A percentile compares a stretch with the other conserved stretches of the same genome.
Conservation (phyloP, 768 basidiomycete species). For the Auriscalpium microsporum region DNA sequence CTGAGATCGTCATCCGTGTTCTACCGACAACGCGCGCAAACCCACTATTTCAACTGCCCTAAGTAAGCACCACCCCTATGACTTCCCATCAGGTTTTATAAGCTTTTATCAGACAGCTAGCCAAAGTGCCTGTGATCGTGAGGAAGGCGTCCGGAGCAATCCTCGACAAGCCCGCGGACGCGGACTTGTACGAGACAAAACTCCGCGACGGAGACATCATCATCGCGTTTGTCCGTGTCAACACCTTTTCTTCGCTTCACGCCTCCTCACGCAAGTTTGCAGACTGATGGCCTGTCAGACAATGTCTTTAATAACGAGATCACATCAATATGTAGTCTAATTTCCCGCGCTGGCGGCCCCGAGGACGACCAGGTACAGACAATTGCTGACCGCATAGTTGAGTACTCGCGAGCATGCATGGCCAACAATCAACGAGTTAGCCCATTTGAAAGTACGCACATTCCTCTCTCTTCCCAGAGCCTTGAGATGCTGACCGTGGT, state of each 20-base stretch:
- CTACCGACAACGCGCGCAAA: conserved; percentile 35
- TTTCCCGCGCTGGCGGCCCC: conserved; percentile 28
- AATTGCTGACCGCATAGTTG: conserved; percentile 66
- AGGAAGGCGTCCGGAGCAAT: conserved; percentile 16
- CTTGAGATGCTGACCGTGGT: neutral
- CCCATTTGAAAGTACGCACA: conserved; percentile 62
- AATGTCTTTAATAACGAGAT: conserved; percentile 64
- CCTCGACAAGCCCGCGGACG: conserved; percentile 33
- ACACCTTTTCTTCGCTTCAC: neutral
- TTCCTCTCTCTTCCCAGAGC: neutral
- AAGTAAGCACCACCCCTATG: conserved; percentile 29
- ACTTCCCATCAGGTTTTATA: neutral
- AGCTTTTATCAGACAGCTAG: conserved; percentile 23
- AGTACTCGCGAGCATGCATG: conserved; percentile 68
- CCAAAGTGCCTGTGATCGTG: conserved; percentile 25
- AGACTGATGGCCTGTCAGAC: conserved; percentile 52
- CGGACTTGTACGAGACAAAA: conserved; percentile 36
- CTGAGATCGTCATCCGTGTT: conserved; percentile 60
- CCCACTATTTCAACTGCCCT: conserved; percentile 39
- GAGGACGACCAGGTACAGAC: conserved; percentile 58
- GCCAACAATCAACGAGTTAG: conserved; percentile 50
- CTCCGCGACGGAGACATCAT: conserved; percentile 47
- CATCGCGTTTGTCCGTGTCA: conserved; percentile 36
- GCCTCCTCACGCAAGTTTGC: conserved; percentile 1
- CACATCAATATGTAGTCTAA: conserved; percentile 58